These are phyloP conservation scores for Teunomyces stri DNA, from an alignment of 805 yeast genomes.

Conservation along the genomic window DNA sequence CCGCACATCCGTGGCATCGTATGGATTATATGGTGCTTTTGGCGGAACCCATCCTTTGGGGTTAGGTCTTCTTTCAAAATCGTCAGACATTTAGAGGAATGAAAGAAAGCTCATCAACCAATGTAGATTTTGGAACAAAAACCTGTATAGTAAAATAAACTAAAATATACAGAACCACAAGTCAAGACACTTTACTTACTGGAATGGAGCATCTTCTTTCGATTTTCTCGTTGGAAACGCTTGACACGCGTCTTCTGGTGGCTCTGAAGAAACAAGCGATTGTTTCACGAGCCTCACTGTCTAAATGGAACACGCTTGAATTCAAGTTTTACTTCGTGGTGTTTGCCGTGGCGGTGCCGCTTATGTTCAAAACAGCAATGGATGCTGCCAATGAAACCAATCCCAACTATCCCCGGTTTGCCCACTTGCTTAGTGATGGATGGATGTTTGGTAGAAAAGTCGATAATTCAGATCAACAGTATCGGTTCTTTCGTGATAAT, in stretches of 20 bases:
- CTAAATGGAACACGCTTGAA: slow-evolving; percentile 77
- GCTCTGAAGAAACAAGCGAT: slow-evolving; percentile 28
- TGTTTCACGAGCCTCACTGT: slow-evolving; percentile 33
- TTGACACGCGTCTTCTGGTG: slow-evolving; percentile 48
- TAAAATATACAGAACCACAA: too few relatives aligned
- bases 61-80: slow-evolving; percentile 62
- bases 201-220: slow-evolving; percentile 17
- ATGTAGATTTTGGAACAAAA: not conserved
- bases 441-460: slow-evolving; percentile 91
- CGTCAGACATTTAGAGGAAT: slow-evolving; percentile 8
- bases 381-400: slow-evolving; percentile 74
- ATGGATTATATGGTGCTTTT: slow-evolving; percentile 81
- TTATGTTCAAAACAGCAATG: slow-evolving; percentile 79
- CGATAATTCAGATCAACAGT: slow-evolving; percentile 90
- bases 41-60: slow-evolving; percentile 83
- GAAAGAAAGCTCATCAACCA: not conserved
- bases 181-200: too few relatives aligned
- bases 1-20: slow-evolving; percentile 70
- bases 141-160: not conserved
- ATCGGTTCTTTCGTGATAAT: slow-evolving; percentile 82
- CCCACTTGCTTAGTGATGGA: slow-evolving; percentile 65
- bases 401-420: slow-evolving; percentile 66
- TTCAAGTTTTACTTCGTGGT: slow-evolving; percentile 64
- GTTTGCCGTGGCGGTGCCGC: slow-evolving; percentile 71
- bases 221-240: slow-evolving; percentile 50